These are phyloP conservation scores for Inga oerstediana DNA, from an alignment of 306 rosid species.

Conservation along the genomic window DNA sequence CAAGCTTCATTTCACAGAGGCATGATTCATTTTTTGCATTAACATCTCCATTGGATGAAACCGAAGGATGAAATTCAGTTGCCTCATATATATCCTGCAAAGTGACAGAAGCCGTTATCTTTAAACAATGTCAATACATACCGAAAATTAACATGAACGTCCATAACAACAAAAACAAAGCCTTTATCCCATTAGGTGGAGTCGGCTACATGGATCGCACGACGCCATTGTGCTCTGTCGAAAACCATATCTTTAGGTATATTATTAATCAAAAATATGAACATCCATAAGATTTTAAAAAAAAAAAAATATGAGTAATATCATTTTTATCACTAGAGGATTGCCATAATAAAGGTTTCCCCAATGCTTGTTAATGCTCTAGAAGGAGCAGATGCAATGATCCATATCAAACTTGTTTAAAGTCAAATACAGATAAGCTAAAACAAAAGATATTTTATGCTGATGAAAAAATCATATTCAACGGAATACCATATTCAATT, in stretches of 20 bases:
- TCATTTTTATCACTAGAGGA: not conserved
- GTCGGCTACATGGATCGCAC: too few species aligned
- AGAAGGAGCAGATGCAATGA: not conserved
- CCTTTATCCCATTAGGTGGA: too few species aligned
- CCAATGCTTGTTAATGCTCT: not conserved
- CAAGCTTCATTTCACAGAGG: conserved; percentile 58
- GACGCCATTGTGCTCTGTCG: too few species aligned
- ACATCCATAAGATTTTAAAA: not conserved
- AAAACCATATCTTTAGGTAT: too few species aligned
- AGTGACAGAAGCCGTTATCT: conserved; percentile 15
- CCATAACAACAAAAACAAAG: not conserved
- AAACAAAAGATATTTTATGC: not conserved
- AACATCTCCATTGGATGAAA: conserved; percentile 51
- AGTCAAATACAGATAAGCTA: not conserved
- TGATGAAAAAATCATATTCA: not conserved
- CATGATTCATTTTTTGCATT: conserved; percentile 52
- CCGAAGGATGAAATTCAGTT: conserved; percentile 75
- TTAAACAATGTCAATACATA: not conserved
- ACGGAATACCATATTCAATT: not conserved
- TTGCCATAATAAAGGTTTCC: not conserved
- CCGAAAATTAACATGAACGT: not conserved
- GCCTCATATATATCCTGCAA: conserved; percentile 87
- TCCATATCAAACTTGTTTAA: not conserved
- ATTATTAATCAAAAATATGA: too few species aligned
- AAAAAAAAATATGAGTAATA: not conserved